Percentiles rank a stretch among this genome's conserved stretches.
Conservation (phyloP, 179 eudicot genomes). For the Sideroxylon spinosum region DNA sequence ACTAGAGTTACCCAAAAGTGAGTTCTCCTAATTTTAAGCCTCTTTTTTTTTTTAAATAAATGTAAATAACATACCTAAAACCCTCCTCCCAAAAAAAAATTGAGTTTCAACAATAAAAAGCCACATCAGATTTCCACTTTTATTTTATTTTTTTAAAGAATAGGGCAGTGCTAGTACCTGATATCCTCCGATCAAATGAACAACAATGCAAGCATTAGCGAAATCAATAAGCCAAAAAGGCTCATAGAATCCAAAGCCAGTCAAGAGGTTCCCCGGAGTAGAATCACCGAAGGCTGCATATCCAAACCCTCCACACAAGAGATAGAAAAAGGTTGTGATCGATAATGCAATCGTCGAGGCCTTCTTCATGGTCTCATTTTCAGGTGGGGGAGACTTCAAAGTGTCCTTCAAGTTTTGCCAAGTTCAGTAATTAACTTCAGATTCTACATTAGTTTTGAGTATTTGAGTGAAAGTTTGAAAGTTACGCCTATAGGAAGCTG, state of each 20-base stretch:
- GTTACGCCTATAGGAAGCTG: neutral
- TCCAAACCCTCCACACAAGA: conserved; percentile 33
- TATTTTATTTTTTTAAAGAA: too few species aligned
- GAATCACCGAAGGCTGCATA: conserved; percentile 34
- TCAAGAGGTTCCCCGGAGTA: conserved; percentile 34
- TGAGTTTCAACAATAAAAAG: neutral
- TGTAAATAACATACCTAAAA: too few species aligned
- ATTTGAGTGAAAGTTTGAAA: neutral
- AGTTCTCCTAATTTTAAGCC: too few species aligned
- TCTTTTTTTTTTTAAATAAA: too few species aligned
- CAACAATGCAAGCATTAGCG: conserved; percentile 33
- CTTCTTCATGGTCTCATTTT: conserved; percentile 33
- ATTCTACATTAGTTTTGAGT: neutral
- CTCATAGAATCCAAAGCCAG: conserved; percentile 38
- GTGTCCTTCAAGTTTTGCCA: conserved; percentile 26
- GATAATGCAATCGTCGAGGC: conserved; percentile 25
- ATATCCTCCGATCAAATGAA: conserved; percentile 38
- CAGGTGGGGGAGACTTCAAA: conserved; percentile 29
- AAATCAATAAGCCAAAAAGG: conserved; percentile 36
- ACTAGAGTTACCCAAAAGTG: too few species aligned
- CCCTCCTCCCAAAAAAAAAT: too few species aligned
- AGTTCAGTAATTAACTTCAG: neutral
- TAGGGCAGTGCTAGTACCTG: conserved; percentile 19
- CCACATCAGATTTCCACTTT: neutral
- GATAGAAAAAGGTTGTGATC: conserved; percentile 30